A percentile compares a stretch with the other conserved stretches of the same genome.
phyloP scores from a whole-genome alignment of 208 protist genomes.

The Trypanosoma mega region DNA sequence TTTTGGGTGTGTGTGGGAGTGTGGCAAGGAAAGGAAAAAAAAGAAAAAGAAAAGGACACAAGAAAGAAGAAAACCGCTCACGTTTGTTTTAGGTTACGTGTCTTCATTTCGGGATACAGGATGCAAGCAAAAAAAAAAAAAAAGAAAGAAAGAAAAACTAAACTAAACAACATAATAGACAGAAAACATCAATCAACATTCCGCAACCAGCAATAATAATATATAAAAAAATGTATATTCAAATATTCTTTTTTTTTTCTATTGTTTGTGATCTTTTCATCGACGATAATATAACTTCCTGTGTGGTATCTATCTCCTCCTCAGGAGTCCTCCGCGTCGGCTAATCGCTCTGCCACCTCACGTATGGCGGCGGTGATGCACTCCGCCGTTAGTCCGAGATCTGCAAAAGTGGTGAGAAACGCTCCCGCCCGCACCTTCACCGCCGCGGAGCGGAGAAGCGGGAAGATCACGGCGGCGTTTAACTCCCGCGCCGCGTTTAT shows the following conservation, averaged over 20 bases:
- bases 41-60: constrained; percentile 7
- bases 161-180: too few species aligned
- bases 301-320: not conserved
- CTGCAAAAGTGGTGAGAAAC: constrained; percentile 73
- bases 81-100: too few species aligned
- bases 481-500: constrained; percentile 78
- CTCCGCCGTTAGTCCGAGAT: constrained; percentile 56
- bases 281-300: too few species aligned
- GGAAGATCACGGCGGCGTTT: constrained; percentile 61
- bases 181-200: too few species aligned
- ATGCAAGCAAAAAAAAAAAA: constrained; percentile 19
- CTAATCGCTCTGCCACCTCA: constrained; percentile 57
- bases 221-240: too few species aligned
- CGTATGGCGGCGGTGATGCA: constrained; percentile 58
- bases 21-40: constrained; percentile 14
- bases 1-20: too few species aligned
- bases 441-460: constrained; percentile 68
- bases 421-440: constrained; percentile 80
- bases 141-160: constrained; percentile 25
- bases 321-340: constrained; percentile 46
- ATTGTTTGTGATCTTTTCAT: too few species aligned
- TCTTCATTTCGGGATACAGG: too few species aligned
- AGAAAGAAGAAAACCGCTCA: not conserved
- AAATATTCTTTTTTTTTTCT: too few species aligned
- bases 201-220: too few species aligned